Percentiles rank a stretch among this genome's conserved stretches.
Evolutionary conservation across 495 filamentous ascomycete genomes (phyloP).

Genomic region (Aspergillus nidulans): DNA sequence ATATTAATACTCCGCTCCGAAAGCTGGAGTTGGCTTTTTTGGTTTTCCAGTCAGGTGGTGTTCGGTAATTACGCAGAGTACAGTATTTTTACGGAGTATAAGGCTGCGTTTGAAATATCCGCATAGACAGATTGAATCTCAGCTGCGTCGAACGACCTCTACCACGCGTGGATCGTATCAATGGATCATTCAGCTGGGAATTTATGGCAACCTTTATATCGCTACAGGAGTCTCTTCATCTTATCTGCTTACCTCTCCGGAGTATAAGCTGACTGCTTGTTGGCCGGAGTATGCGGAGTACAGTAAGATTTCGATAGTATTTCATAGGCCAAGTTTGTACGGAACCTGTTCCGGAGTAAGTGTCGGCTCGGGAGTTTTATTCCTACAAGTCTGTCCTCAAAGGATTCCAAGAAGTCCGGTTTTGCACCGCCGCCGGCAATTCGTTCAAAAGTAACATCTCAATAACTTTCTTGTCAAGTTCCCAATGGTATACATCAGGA

Average conservation of each 20-base stretch:
- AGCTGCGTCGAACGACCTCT: not conserved
- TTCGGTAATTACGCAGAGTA: not conserved
- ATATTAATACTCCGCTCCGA: conserved; percentile 1
- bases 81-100: not conserved
- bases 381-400: not conserved
- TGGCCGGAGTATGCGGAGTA: not conserved
- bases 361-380: not conserved
- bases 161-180: not conserved
- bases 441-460: not conserved
- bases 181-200: not conserved
- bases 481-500: not conserved
- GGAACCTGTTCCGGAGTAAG: too few relatives aligned
- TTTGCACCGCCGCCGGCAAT: not conserved
- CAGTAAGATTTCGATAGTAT: not conserved
- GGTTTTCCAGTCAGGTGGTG: not conserved
- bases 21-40: not conserved
- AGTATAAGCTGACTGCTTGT: not conserved
- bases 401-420: not conserved
- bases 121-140: not conserved
- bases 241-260: not conserved
- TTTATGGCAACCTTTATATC: not conserved
- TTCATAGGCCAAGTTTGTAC: too few relatives aligned
- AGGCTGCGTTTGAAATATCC: not conserved
- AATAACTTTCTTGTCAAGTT: not conserved
- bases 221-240: not conserved